Evolutionary conservation across 768 basidiomycete genomes (phyloP).

Genomic region (Termitomyces sp.): DNA sequence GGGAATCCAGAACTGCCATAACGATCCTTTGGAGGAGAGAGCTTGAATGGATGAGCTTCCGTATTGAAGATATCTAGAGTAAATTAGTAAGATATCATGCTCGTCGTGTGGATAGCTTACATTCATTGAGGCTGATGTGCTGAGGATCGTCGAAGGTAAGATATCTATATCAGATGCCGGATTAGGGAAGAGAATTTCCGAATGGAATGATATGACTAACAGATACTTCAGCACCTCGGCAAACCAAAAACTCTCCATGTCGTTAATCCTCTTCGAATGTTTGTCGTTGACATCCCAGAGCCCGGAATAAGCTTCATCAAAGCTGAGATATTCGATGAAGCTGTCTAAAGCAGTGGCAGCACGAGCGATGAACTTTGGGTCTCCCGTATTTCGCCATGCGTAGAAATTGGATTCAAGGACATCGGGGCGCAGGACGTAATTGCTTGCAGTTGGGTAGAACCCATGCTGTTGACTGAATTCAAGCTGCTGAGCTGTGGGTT

Average conservation of each 20-base stretch:
- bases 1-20: slow-evolving; percentile 25
- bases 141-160: slow-evolving; percentile 69
- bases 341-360: slow-evolving; percentile 54
- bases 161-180: slow-evolving; percentile 34
- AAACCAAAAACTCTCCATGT: slow-evolving; percentile 67
- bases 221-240: slow-evolving; percentile 75
- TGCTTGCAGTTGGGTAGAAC: slow-evolving; percentile 50
- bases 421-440: slow-evolving; percentile 70
- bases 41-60: slow-evolving; percentile 63
- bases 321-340: slow-evolving; percentile 48
- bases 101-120: slow-evolving; percentile 29
- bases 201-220: slow-evolving; percentile 25
- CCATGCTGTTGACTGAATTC: slow-evolving; percentile 57
- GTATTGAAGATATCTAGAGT: slow-evolving; percentile 62
- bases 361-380: slow-evolving; percentile 61
- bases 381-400: slow-evolving; percentile 68
- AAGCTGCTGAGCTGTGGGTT: slow-evolving; percentile 31
- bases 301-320: slow-evolving; percentile 42
- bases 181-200: not conserved
- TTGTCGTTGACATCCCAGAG: slow-evolving; percentile 50
- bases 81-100: not conserved
- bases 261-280: slow-evolving; percentile 40
- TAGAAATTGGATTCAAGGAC: slow-evolving; percentile 81
- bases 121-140: slow-evolving; percentile 58
- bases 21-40: slow-evolving; percentile 33